Evolutionary conservation across 331 rosid species (phyloP).

Genomic region (Cydonia oblonga): DNA sequence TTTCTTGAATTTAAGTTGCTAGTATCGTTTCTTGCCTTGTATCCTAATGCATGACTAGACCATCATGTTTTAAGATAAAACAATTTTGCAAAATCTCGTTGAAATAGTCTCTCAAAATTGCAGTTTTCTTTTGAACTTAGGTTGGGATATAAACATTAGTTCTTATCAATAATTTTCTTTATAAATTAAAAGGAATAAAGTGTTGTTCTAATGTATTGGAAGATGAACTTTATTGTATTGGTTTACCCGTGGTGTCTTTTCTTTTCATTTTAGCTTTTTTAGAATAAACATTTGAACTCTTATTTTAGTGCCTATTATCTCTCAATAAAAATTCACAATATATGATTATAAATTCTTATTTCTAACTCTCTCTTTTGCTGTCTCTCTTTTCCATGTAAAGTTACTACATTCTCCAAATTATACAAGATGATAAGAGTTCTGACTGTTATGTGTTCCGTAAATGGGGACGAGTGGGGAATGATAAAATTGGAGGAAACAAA

Average conservation of each 20-base stretch:
- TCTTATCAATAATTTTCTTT: not conserved
- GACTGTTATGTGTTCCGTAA: slow-evolving; percentile 80
- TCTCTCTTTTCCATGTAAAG: slow-evolving; percentile 27
- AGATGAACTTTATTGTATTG: not conserved
- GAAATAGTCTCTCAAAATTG: not conserved
- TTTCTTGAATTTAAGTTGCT: not conserved
- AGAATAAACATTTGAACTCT: not conserved
- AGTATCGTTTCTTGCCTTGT: not conserved
- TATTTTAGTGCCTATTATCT: not conserved
- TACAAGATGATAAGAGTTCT: slow-evolving; percentile 79
- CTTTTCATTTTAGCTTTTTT: not conserved
- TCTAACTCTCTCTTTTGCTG: slow-evolving; percentile 3
- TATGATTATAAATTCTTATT: not conserved
- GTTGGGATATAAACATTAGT: not conserved
- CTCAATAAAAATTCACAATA: not conserved
- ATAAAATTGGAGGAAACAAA: slow-evolving; percentile 77
- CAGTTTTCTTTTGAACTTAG: not conserved
- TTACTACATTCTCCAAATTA: slow-evolving; percentile 83
- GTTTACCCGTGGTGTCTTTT: not conserved
- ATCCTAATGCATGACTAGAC: not conserved
- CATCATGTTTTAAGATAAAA: not conserved
- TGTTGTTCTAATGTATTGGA: not conserved
- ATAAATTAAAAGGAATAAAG: not conserved
- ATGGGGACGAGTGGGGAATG: slow-evolving; percentile 98
- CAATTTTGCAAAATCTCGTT: not conserved